A percentile compares a stretch with the other conserved stretches of the same genome.
Evolutionary conservation across 148 eudicot genomes (phyloP).

Genomic region (Cornus kousa): DNA sequence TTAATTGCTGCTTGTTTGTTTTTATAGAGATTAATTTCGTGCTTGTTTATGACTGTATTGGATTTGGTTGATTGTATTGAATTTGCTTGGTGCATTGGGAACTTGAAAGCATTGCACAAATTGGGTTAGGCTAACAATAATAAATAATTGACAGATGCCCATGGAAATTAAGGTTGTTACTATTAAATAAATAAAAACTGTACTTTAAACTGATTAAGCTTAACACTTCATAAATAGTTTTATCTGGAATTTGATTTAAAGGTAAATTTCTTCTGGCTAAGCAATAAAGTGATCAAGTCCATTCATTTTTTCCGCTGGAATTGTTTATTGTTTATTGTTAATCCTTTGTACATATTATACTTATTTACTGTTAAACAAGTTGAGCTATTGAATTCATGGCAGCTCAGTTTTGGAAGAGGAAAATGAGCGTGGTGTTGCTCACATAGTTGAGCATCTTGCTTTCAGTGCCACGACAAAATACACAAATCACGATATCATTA

Average conservation of each 20-base stretch:
- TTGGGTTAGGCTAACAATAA: neutral
- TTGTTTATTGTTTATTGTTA: neutral
- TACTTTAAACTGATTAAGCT: neutral
- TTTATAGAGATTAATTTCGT: neutral
- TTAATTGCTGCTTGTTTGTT: neutral
- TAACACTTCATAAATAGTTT: neutral
- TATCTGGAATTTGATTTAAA: neutral
- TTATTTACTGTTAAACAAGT: conserved; percentile 6
- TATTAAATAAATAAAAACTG: neutral
- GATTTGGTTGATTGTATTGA: neutral
- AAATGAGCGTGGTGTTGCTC: conserved; percentile 92
- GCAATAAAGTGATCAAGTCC: neutral
- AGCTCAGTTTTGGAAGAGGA: conserved; percentile 97
- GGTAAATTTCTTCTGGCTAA: neutral
- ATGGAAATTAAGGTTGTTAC: neutral
- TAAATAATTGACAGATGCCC: neutral
- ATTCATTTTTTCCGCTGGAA: neutral
- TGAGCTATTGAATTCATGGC: conserved; percentile 37
- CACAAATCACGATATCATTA: conserved; percentile 80
- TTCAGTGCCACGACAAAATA: conserved; percentile 87
- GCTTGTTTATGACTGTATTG: neutral
- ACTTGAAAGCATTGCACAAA: neutral
- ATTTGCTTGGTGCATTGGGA: neutral
- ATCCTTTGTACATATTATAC: neutral
- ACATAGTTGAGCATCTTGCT: conserved; percentile 92